Percentiles rank a stretch among this genome's conserved stretches.
Evolutionary conservation across 495 filamentous ascomycete species (phyloP).

Genomic region (Cryomyces minteri): DNA sequence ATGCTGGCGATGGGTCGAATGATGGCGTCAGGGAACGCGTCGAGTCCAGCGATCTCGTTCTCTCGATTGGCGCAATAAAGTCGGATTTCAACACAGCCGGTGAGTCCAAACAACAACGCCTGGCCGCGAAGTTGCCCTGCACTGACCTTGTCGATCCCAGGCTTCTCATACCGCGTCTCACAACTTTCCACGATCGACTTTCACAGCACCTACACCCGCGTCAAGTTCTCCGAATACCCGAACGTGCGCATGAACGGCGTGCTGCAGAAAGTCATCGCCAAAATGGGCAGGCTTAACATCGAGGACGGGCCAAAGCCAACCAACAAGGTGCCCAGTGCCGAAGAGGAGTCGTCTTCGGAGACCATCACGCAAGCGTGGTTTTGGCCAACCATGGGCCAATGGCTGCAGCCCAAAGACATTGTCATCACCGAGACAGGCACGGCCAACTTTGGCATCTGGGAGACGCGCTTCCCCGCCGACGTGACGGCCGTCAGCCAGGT

Average conservation of each 20-base stretch:
- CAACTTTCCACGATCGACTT: slow-evolving; percentile 78
- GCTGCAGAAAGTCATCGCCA: slow-evolving; percentile 50
- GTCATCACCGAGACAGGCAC: slow-evolving; percentile 83
- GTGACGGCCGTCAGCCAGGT: slow-evolving; percentile 70
- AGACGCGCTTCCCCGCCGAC: slow-evolving; percentile 58
- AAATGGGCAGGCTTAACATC: slow-evolving; percentile 33
- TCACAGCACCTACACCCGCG: slow-evolving; percentile 56
- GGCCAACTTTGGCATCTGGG: slow-evolving; percentile 78
- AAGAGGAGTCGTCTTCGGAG: slow-evolving; percentile 25
- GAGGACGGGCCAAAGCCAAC: slow-evolving; percentile 21
- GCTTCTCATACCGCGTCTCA: slow-evolving; percentile 72
- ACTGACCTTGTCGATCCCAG: too few relatives aligned
- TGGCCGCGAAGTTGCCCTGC: too few relatives aligned
- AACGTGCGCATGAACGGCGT: slow-evolving; percentile 74
- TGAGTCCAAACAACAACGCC: too few relatives aligned
- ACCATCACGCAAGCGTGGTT: slow-evolving; percentile 72
- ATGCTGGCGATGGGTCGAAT: slow-evolving; percentile 64
- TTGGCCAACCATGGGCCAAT: slow-evolving; percentile 67
- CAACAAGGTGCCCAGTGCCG: slow-evolving; percentile 39
- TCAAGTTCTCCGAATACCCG: slow-evolving; percentile 45
- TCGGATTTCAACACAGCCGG: slow-evolving; percentile 84
- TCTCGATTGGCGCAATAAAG: slow-evolving; percentile 68
- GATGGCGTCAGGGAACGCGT: slow-evolving; percentile 52
- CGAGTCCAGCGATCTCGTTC: slow-evolving; percentile 64
- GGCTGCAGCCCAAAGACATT: slow-evolving; percentile 56